These are phyloP conservation scores for Phialemoniopsis sp. DNA, from an alignment of 2,329 filamentous ascomycete genomes.

Conservation along the genomic window DNA sequence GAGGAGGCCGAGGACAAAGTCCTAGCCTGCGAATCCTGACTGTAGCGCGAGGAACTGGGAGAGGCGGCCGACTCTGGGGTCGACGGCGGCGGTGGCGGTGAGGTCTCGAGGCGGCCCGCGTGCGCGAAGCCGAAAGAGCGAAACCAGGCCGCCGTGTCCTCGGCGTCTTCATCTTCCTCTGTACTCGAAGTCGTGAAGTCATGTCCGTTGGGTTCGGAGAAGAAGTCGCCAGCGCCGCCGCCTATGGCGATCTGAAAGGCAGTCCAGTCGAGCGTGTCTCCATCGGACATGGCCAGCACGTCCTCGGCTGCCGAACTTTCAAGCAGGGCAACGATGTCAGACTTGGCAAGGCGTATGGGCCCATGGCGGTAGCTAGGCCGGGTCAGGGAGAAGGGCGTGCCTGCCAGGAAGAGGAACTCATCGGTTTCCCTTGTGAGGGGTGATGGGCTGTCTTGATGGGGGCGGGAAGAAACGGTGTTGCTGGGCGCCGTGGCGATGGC, in stretches of 20 bases:
- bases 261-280: constrained; percentile 57
- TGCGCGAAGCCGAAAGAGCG: constrained; percentile 42
- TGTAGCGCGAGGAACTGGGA: constrained; percentile 3
- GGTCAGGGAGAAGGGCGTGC: constrained; percentile 43
- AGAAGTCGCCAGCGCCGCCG: constrained; percentile 50
- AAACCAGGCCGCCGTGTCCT: constrained; percentile 48
- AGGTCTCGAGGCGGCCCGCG: constrained; percentile 28
- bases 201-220: constrained; percentile 36
- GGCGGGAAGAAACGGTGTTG: constrained; percentile 4
- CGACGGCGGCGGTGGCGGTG: no score
- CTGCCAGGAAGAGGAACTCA: constrained; percentile 42
- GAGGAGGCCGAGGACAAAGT: constrained; percentile 8
- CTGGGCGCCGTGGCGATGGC: constrained; percentile 4
- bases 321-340: constrained; percentile 34
- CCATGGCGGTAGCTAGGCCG: constrained; percentile 50
- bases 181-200: constrained; percentile 28
- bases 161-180: constrained; percentile 38
- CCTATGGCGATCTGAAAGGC: constrained; percentile 63
- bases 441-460: constrained; percentile 4
- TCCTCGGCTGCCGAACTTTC: no score
- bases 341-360: constrained; percentile 45
- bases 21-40: not conserved
- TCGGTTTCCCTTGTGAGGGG: constrained; percentile 25
- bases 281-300: constrained; percentile 12
- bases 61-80: not conserved